phyloP scores from a whole-genome alignment of 1,139 yeast genomes.

The Magnusiomyces ingens region DNA sequence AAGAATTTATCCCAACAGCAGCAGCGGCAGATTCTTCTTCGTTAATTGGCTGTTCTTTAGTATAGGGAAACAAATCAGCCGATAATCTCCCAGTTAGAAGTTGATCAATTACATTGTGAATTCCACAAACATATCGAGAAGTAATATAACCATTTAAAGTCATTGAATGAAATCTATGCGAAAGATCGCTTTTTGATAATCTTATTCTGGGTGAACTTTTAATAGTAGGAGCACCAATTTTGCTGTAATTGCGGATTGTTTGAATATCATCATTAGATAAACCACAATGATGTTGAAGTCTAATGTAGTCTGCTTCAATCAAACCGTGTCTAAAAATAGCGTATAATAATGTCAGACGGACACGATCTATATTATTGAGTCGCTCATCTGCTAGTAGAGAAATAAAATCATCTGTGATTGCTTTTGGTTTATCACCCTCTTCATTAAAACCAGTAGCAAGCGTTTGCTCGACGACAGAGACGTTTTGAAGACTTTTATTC shows the following conservation, averaged over 20 bases:
- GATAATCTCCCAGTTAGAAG: conserved; percentile 46
- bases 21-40: conserved; percentile 39
- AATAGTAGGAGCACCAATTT: conserved; percentile 59
- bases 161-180: conserved; percentile 46
- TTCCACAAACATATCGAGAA: conserved; percentile 69
- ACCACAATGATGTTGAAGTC: conserved; percentile 64
- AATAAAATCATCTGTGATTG: conserved; percentile 61
- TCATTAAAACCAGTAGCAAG: conserved; percentile 68
- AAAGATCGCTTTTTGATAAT: conserved; percentile 14
- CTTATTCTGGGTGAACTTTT: conserved; percentile 41
- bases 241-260: conserved; percentile 58
- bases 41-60: conserved; percentile 65
- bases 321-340: conserved; percentile 82
- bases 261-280: conserved; percentile 53
- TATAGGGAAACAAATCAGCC: conserved; percentile 60
- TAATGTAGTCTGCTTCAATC: conserved; percentile 62
- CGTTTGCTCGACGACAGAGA: conserved; percentile 47
- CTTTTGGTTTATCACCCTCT: conserved; percentile 56
- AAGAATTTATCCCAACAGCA: conserved; percentile 35
- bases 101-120: conserved; percentile 51
- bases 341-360: conserved; percentile 71
- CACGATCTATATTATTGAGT: conserved; percentile 54
- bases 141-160: conserved; percentile 66
- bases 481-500: conserved; percentile 26
- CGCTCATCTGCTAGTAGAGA: conserved; percentile 46